phyloP scores from a whole-genome alignment of 768 basidiomycete genomes.

The Lactarius sanguifluus region DNA sequence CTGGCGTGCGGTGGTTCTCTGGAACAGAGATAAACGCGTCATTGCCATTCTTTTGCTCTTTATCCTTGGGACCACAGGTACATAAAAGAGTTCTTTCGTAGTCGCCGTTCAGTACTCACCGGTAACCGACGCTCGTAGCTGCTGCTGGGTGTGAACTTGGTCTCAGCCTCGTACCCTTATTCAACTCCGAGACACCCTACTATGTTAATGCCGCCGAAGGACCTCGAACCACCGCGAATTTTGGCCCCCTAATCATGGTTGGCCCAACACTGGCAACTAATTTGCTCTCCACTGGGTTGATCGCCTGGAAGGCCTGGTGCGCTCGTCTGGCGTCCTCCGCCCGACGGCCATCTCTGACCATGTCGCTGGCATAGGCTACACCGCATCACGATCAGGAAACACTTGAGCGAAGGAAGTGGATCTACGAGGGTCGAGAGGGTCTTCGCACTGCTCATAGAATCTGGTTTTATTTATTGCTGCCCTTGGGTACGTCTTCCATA shows the following conservation, averaged over 20 bases:
- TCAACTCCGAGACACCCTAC: background rate
- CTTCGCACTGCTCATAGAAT: slow-evolving; percentile 22
- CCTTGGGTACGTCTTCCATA: slow-evolving; percentile 11
- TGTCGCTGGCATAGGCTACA: background rate
- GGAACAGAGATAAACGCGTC: slow-evolving; percentile 4
- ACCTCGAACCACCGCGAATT: background rate
- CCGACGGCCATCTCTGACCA: background rate
- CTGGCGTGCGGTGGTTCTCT: slow-evolving; percentile 4
- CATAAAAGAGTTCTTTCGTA: too few relatives aligned
- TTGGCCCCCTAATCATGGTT: background rate
- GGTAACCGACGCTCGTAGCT: background rate
- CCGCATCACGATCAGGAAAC: background rate
- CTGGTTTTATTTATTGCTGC: slow-evolving; percentile 20
- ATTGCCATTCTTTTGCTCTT: background rate
- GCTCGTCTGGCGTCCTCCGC: background rate
- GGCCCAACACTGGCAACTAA: background rate
- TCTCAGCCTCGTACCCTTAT: background rate
- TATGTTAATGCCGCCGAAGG: too few relatives aligned
- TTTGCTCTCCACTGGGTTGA: slow-evolving; percentile 3
- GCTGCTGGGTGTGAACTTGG: background rate
- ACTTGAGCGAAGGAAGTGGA: slow-evolving; percentile 1
- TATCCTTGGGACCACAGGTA: slow-evolving; percentile 2
- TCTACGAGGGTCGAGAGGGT: slow-evolving; percentile 14
- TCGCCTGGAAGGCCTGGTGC: slow-evolving; percentile 2
- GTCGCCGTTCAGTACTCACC: background rate